These are phyloP conservation scores for Lasiosphaeria miniovina DNA, from an alignment of 495 filamentous ascomycete species.

Conservation along the genomic window DNA sequence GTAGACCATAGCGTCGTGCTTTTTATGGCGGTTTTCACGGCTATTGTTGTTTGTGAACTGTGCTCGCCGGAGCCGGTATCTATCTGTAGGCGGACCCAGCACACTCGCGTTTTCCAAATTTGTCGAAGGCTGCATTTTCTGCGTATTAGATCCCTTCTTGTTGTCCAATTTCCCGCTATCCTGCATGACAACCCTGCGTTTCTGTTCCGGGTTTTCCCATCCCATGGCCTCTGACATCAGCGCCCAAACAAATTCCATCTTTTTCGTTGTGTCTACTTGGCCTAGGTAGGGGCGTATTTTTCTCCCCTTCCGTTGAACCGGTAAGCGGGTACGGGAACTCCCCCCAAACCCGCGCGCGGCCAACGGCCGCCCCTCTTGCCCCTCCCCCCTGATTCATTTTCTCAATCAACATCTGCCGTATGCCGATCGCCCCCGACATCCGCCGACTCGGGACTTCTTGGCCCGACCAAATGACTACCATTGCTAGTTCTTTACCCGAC, in stretches of 20 bases:
- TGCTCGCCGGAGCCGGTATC: too few relatives aligned
- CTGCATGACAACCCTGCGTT: not conserved
- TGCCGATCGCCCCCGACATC: slow-evolving; percentile 27
- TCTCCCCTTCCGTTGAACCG: slow-evolving; percentile 18
- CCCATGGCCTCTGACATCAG: slow-evolving; percentile 23
- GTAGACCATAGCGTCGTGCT: too few relatives aligned
- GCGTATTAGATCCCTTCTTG: not conserved
- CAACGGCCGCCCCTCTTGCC: not conserved
- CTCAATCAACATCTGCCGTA: slow-evolving; percentile 3
- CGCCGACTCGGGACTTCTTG: slow-evolving; percentile 22
- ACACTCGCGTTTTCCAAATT: too few relatives aligned
- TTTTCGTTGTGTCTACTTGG: not conserved
- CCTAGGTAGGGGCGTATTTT: not conserved
- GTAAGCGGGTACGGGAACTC: not conserved
- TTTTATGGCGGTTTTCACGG: too few relatives aligned
- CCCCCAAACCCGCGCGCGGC: slow-evolving; percentile 1
- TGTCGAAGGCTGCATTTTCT: not conserved
- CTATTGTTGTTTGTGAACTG: too few relatives aligned
- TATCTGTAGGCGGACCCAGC: too few relatives aligned
- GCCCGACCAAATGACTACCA: not conserved
- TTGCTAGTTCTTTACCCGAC: too few relatives aligned
- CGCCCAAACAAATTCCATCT: not conserved
- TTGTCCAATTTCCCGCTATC: not conserved
- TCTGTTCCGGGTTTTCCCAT: slow-evolving; percentile 24
- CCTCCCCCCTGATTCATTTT: not conserved